These are phyloP conservation scores for Penicillium brasilianum DNA, from an alignment of 2,329 filamentous ascomycete genomes.

Conservation along the genomic window DNA sequence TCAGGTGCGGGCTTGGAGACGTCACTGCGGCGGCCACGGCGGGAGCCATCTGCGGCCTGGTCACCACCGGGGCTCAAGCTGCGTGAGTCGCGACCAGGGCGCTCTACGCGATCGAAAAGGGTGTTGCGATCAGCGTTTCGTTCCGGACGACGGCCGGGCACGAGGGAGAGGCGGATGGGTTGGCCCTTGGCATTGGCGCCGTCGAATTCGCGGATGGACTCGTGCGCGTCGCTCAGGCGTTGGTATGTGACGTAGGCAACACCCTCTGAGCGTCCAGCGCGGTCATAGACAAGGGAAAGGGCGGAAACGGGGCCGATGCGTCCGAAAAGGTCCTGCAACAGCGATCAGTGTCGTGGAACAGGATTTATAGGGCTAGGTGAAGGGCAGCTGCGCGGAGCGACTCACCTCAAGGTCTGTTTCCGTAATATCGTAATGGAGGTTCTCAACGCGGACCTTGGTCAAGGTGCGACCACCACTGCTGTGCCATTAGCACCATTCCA, in stretches of 20 bases:
- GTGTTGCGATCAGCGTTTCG: conserved; percentile 56
- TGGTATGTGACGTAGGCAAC: conserved; percentile 83
- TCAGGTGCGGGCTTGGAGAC: conserved; percentile 63
- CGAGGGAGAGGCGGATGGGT: conserved; percentile 74
- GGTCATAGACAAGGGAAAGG: conserved; percentile 79
- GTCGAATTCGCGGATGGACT: conserved; percentile 80
- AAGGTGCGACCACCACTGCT: conserved; percentile 61
- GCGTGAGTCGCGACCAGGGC: conserved; percentile 47
- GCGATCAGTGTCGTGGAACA: background rate
- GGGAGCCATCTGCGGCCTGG: conserved; percentile 36
- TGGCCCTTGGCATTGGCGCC: conserved; percentile 90
- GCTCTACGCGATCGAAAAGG: conserved; percentile 68
- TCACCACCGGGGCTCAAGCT: conserved; percentile 50
- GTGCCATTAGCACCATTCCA: conserved; percentile 24
- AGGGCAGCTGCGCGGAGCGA: background rate
- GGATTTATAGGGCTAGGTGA: background rate
- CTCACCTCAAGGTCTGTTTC: conserved; percentile 79
- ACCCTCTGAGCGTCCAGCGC: conserved; percentile 85
- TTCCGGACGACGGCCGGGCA: conserved; percentile 55
- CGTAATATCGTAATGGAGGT: conserved; percentile 89
- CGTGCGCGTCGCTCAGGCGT: conserved; percentile 69
- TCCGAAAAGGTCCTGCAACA: conserved; percentile 73
- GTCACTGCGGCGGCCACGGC: conserved; percentile 58
- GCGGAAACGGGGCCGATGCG: conserved; percentile 74
- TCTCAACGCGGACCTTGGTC: conserved; percentile 80